Conservation (phyloP, 1,284 basidiomycete genomes). For the Fomitopsis schrenkii region DNA sequence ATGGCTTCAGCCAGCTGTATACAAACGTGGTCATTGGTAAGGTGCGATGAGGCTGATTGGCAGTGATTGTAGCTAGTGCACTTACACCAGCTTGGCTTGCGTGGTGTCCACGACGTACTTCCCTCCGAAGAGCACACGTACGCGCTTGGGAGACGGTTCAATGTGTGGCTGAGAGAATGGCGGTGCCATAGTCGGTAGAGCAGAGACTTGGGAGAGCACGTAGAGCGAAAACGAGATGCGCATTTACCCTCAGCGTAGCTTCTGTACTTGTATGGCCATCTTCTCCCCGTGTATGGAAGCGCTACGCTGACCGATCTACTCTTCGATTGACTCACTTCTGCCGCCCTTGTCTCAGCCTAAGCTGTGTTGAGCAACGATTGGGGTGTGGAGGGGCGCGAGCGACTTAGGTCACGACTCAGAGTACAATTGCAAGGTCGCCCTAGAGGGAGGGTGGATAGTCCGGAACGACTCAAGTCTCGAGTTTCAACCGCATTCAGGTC, state of each 20-base stretch:
- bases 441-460: too few species aligned
- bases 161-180: slow-evolving; percentile 24
- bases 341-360: too few species aligned
- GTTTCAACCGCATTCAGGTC: not conserved
- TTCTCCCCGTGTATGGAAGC: not conserved
- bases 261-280: not conserved
- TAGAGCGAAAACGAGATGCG: not conserved
- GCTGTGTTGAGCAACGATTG: too few species aligned
- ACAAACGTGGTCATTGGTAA: not conserved
- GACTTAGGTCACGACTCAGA: too few species aligned
- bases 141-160: slow-evolving; percentile 35
- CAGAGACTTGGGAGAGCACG: too few species aligned
- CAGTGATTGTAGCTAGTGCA: too few species aligned
- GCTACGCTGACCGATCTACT: not conserved
- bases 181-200: slow-evolving; percentile 10
- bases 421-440: too few species aligned
- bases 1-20: slow-evolving; percentile 51
- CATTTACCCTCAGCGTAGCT: too few species aligned
- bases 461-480: not conserved
- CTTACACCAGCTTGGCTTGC: slow-evolving; percentile 56
- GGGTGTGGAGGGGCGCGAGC: too few species aligned
- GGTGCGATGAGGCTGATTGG: not conserved
- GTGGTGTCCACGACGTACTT: slow-evolving; percentile 50
- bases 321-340: too few species aligned
- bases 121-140: slow-evolving; percentile 50